phyloP scores from a whole-genome alignment of 306 rosid genomes.

The Macrotyloma uniflorum region DNA sequence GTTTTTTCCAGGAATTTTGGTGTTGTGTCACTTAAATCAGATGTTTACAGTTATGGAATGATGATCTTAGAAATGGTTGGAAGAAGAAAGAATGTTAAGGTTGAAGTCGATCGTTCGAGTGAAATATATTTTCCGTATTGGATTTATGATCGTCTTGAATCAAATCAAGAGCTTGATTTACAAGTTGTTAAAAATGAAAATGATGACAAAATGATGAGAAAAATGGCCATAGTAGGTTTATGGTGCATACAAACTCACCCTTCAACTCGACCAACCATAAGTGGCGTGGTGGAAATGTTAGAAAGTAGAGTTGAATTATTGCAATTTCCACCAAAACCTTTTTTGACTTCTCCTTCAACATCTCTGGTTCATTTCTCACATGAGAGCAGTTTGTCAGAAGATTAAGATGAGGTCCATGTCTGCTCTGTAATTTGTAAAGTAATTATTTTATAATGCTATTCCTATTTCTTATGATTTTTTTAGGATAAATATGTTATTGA shows the following conservation, averaged over 20 bases:
- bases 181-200: not conserved
- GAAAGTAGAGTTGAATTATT: not conserved
- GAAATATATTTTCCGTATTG: constrained; percentile 49
- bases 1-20: constrained; percentile 43
- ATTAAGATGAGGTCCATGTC: not conserved
- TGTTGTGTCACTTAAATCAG: constrained; percentile 43
- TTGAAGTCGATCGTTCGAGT: constrained; percentile 17
- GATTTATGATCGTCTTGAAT: constrained; percentile 41
- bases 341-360: not conserved
- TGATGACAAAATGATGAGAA: not conserved
- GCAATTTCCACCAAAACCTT: not conserved
- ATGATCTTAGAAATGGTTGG: constrained; percentile 47
- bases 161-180: not conserved
- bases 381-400: not conserved
- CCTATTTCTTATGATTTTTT: too few relatives aligned
- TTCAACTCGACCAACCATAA: not conserved
- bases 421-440: too few relatives aligned
- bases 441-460: too few relatives aligned
- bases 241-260: constrained; percentile 34
- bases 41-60: constrained; percentile 53
- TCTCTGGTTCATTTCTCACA: not conserved
- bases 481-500: too few relatives aligned
- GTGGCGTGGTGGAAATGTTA: not conserved
- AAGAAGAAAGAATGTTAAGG: constrained; percentile 17
- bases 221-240: constrained; percentile 40